Evolutionary conservation across 2,329 filamentous ascomycete genomes (phyloP), one percentile per base, ranked within the genome.

Genomic region (Madurella mycetomatis): DNA sequence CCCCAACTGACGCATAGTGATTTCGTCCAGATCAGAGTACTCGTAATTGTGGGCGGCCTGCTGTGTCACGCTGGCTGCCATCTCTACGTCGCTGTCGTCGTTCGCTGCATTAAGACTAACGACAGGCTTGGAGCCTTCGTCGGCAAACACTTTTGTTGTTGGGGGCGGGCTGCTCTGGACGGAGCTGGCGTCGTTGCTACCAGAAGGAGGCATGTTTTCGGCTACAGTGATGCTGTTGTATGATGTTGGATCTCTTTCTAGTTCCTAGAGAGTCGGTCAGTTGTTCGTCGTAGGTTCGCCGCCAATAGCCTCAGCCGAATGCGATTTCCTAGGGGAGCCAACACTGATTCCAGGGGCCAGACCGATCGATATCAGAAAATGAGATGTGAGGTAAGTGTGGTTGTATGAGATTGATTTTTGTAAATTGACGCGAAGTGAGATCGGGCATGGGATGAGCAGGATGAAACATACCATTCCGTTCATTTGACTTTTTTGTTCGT

Each of bases 1-100:
- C 12, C 64, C 59, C 47, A 75, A 65, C 62, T 77, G 75, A 31
- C 65, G 65, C 34, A 66, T 47, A 15, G 58, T 66, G 40, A 71
- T 65, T 8, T 64, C 64, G 9, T 70, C 67, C 12, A 69, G 51
- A 18, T 62, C 49, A 4, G 54, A 53, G 41, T 43, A 53, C 9
- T 60, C 56, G 13, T 55, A 60, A 4, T 53, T 47, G 34, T 54
- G 34, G 4, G 13, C 31, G n/a, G 54, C 15, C 16, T 31, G 19
- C n/a, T 18, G 8, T 13, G 49, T n/a, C 9, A 47, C 41, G 46
- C 47, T 49, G 1, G 31, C 16, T 25, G 45, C 30, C 32, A 31
- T 32, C 30, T 48, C 42, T 13, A 32, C 18, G 34, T 44, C 32
- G 39, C 31, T 30, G 41, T 16, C 34, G 32, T 4, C 13, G 9